These are phyloP conservation scores for Neofusicoccum laricinum DNA, from an alignment of 2,329 filamentous ascomycete species.

Conservation along the genomic window DNA sequence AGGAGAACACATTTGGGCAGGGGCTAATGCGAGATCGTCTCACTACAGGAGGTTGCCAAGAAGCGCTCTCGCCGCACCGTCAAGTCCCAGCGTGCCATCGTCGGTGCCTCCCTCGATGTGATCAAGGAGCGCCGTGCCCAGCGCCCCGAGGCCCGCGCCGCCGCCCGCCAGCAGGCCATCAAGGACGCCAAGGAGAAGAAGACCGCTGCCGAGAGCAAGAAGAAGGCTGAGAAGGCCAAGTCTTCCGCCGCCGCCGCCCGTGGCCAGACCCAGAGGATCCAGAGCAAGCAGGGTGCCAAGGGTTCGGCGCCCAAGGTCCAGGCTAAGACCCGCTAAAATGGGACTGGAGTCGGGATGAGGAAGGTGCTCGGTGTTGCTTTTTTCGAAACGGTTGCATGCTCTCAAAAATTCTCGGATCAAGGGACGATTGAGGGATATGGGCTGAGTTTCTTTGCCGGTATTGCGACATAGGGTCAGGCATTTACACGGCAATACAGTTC, in stretches of 20 bases:
- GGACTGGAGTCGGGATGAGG: conserved; percentile 1
- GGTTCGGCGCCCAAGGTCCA: conserved; percentile 82
- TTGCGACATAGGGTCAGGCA: conserved; percentile 17
- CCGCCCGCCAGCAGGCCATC: conserved; percentile 85
- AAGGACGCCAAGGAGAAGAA: conserved; percentile 99
- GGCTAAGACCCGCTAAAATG: conserved; percentile 76
- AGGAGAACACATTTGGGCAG: not conserved
- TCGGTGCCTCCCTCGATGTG: conserved; percentile 98
- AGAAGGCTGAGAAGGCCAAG: conserved; percentile 99
- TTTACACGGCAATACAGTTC: conserved; percentile 18
- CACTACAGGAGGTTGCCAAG: conserved; percentile 92
- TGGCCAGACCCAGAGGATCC: conserved; percentile 75
- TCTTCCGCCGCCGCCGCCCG: conserved; percentile 68
- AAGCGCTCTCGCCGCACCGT: conserved; percentile 97
- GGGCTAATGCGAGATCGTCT: conserved; percentile 15
- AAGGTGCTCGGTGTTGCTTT: conserved; percentile 17
- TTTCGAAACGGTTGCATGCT: conserved; percentile 16
- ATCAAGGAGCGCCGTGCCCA: conserved; percentile 98
- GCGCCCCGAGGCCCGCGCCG: conserved; percentile 92
- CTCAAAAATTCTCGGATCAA: conserved; percentile 15
- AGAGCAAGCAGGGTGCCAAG: conserved; percentile 97
- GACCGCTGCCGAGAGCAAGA: conserved; percentile 77
- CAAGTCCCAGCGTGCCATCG: conserved; percentile 98
- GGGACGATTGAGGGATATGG: conserved; percentile 4
- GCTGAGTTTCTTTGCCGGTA: conserved; percentile 16